These are phyloP conservation scores for Plasmodium sp. DNA, from an alignment of 169 alveolate species.

Conservation along the genomic window DNA sequence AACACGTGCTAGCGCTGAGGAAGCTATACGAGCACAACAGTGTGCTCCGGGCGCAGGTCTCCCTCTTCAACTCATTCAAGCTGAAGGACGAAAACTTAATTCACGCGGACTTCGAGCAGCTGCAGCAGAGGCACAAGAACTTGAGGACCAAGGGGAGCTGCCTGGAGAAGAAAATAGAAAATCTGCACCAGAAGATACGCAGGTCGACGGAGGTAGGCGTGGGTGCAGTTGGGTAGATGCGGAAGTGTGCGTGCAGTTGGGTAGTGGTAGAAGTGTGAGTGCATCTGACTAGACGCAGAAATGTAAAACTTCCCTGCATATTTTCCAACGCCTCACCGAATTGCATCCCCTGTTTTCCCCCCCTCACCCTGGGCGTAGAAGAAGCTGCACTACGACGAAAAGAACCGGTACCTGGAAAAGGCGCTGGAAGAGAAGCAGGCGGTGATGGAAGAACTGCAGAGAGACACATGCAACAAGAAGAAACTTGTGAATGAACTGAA, in stretches of 20 bases:
- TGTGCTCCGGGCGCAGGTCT: constrained; percentile 38
- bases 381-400: constrained; percentile 65
- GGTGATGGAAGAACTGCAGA: constrained; percentile 10
- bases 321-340: background rate
- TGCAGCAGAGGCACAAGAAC: constrained; percentile 32
- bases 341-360: background rate
- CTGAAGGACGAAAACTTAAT: constrained; percentile 53
- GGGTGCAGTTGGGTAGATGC: background rate
- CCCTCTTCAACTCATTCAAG: constrained; percentile 33
- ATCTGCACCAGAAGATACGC: constrained; percentile 21
- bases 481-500: constrained; percentile 22
- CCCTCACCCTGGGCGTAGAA: background rate
- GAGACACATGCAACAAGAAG: constrained; percentile 11
- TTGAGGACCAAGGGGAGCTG: constrained; percentile 9
- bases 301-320: background rate
- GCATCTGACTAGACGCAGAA: background rate
- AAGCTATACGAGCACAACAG: constrained; percentile 62
- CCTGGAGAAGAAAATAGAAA: constrained; percentile 39
- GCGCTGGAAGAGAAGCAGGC: constrained; percentile 13
- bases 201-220: constrained; percentile 46
- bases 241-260: background rate
- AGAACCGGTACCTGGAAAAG: constrained; percentile 15
- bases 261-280: too few species aligned
- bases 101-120: constrained; percentile 66
- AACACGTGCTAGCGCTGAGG: constrained; percentile 22